phyloP scores from a whole-genome alignment of 1,139 yeast species.

The Wickerhamomyces sp. region DNA sequence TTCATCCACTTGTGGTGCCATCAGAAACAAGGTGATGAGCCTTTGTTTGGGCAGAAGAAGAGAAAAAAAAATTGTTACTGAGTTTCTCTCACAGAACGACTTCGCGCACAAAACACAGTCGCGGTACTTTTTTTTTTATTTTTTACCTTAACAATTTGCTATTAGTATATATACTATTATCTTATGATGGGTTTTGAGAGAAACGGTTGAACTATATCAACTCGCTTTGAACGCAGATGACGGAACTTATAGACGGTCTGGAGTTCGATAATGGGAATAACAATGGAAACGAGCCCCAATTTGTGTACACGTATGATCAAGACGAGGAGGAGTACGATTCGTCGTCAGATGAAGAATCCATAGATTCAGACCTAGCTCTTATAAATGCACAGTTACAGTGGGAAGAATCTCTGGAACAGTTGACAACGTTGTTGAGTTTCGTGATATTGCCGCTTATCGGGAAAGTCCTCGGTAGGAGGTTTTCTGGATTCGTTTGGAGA shows the following conservation, averaged over 20 bases:
- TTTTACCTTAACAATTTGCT: too few relatives aligned
- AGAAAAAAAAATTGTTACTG: neutral
- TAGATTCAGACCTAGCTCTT: conserved; percentile 18
- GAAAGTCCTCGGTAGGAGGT: conserved; percentile 62
- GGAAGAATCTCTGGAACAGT: conserved; percentile 69
- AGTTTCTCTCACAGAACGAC: too few relatives aligned
- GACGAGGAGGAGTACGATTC: conserved; percentile 7
- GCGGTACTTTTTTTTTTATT: too few relatives aligned
- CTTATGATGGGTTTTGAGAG: too few relatives aligned
- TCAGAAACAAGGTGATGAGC: neutral
- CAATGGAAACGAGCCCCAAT: conserved; percentile 4
- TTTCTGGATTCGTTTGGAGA: conserved; percentile 35
- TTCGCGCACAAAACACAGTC: too few relatives aligned
- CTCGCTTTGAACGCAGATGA: too few relatives aligned
- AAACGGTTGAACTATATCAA: too few relatives aligned
- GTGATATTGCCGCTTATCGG: conserved; percentile 69
- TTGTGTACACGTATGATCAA: conserved; percentile 13
- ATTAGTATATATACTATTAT: too few relatives aligned
- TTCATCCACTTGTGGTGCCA: too few relatives aligned
- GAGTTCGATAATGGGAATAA: too few relatives aligned
- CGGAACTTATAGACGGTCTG: too few relatives aligned
- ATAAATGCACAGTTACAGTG: conserved; percentile 66
- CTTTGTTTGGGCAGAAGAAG: neutral
- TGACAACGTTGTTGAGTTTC: conserved; percentile 49
- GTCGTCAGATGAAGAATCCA: conserved; percentile 8